Base-by-base conservation (phyloP, 1,284 basidiomycete species). In the Puccinia polysora region DNA sequence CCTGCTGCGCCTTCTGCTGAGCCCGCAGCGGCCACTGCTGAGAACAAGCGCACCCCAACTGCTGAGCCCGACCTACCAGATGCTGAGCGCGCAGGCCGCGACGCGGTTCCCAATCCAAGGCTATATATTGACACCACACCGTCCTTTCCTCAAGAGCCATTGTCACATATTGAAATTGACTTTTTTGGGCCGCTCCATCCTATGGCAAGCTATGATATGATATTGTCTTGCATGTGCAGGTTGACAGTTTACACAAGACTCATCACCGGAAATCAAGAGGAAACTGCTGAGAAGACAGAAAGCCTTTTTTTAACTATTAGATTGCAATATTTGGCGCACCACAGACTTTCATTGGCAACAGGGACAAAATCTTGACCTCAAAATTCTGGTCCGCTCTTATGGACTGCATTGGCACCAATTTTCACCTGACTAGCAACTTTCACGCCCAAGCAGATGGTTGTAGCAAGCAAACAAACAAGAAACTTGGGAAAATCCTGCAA, bases 401-500 rank as follows among this genome's bases (percentile, higher is more conserved):
- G 32, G 1, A 7, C 3, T 1, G 18, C 2, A 5, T 32, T 2
- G 23, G 30, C 0, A 59, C n/a, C 10, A 14, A 36, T 1, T 10
- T 59, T 1, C 56, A 59, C 23, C 34, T 59, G 5, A 20, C 25
- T 34, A 30, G 8, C 4, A 20, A n/a, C 20, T 78, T 73, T 63
- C 78, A 76, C 76, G 76, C 77, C 0, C 45, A 77, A 77, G 47
- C 23, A 32, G 15, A 60, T 76, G 5, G 62, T 75, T 1, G 78
- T 76, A 6, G 56, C 76, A 6, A 75, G 43, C 47, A 53, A 49
- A 32, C 59, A 7, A 73, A 75, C 58, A 81, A 81, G 47, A 81
- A 79, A 0, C 67, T 82, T 0, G 78, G 74, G 0, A 80, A 47
- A 50, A 58, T 72, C 23, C 52, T 77, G n/a, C n/a, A n/a, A n/a